A percentile compares a stretch with the other conserved stretches of the same genome.
phyloP scores from a whole-genome alignment of 208 protist species.

The Leishmania arabica region DNA sequence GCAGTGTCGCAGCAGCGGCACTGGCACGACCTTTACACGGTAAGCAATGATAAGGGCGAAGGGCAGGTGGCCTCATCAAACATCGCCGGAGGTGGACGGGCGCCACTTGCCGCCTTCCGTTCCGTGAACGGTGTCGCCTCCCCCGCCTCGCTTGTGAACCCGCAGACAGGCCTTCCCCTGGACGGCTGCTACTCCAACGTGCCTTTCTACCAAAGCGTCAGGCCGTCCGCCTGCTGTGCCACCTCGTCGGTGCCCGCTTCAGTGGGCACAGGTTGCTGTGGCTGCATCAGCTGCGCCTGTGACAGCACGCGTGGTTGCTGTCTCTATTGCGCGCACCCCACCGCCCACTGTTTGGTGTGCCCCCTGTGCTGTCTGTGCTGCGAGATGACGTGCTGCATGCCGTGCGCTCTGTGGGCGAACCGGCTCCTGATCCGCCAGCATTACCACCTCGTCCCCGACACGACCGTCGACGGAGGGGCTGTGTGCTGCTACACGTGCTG shows the following conservation, averaged over 20 bases:
- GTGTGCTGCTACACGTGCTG: conserved; percentile 41
- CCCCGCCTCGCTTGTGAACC: conserved; percentile 26
- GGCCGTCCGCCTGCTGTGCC: neutral
- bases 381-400: conserved; percentile 49
- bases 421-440: conserved; percentile 53
- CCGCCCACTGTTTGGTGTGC: conserved; percentile 35
- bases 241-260: neutral
- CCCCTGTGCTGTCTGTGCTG: conserved; percentile 40
- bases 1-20: neutral
- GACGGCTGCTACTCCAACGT: conserved; percentile 41
- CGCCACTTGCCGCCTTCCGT: conserved; percentile 1
- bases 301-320: conserved; percentile 28
- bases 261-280: conserved; percentile 25
- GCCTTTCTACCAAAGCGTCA: neutral
- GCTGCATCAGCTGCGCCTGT: conserved; percentile 21
- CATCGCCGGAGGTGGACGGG: neutral
- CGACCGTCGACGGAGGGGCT: conserved; percentile 23
- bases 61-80: neutral
- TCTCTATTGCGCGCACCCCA: conserved; percentile 33
- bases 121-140: conserved; percentile 23
- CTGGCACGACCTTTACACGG: neutral
- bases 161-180: conserved; percentile 34
- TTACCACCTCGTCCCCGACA: conserved; percentile 44
- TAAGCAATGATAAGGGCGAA: neutral
- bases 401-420: conserved; percentile 52